Conservation (phyloP, 371 early-diverging fungal genomes). For the Rhizomucor miehei region DNA sequence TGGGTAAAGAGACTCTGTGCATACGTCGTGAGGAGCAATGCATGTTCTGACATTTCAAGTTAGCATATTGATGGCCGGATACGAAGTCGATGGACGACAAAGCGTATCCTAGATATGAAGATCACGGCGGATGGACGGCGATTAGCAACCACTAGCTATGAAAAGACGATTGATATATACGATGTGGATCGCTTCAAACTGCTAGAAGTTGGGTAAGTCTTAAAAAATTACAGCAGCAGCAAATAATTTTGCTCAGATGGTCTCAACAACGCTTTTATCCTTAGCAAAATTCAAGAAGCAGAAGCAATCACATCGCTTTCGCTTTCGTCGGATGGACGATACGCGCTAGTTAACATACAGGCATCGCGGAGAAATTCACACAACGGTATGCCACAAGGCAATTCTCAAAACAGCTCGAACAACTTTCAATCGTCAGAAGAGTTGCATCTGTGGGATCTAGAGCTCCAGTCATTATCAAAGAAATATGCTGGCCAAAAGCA, state of each 20-base stretch:
- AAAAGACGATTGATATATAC: constrained; percentile 73
- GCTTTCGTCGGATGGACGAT: constrained; percentile 68
- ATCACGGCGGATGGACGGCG: constrained; percentile 69
- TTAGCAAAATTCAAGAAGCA: constrained; percentile 62
- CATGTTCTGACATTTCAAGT: neutral
- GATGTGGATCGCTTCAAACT: constrained; percentile 52
- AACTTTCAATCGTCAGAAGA: constrained; percentile 60
- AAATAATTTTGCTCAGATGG: neutral
- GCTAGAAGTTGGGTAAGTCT: constrained; percentile 45
- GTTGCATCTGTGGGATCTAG: constrained; percentile 90
- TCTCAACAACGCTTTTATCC: neutral
- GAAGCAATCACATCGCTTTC: constrained; percentile 76
- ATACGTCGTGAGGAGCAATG: no score
- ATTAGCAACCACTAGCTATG: constrained; percentile 72
- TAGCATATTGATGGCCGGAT: constrained; percentile 61
- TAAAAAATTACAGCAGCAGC: neutral
- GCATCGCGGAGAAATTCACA: constrained; percentile 8
- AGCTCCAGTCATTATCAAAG: constrained; percentile 59
- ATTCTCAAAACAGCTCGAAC: no score
- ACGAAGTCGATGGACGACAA: constrained; percentile 62
- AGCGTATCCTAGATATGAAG: constrained; percentile 84
- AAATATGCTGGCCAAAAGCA: constrained; percentile 86
- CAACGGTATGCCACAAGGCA: no score
- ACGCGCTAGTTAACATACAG: constrained; percentile 72
- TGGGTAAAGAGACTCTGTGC: constrained; percentile 59